Conservation (phyloP, 257 asterid species). For the Leonotis leonurus region DNA sequence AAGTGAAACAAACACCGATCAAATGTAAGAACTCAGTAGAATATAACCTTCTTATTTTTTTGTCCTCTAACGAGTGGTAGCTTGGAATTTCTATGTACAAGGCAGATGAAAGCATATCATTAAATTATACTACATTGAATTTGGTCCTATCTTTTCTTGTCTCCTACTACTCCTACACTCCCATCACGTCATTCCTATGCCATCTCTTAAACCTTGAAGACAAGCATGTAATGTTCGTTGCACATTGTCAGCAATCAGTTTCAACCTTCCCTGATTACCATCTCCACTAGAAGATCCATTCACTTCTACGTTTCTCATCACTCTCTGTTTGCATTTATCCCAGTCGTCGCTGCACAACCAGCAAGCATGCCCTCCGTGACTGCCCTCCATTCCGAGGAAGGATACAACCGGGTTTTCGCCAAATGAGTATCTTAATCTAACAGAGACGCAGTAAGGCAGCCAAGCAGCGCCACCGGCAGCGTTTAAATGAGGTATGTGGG, state of each 20-base stretch:
- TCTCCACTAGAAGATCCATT: slow-evolving; percentile 67
- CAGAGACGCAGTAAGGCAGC: slow-evolving; percentile 94
- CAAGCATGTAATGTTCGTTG: slow-evolving; percentile 70
- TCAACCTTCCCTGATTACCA: slow-evolving; percentile 75
- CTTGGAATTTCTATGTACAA: slow-evolving; percentile 9
- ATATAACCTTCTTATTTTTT: no score
- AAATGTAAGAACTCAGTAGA: background rate
- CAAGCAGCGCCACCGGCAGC: slow-evolving; percentile 99
- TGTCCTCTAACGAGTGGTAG: slow-evolving; percentile 1
- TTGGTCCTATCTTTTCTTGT: slow-evolving; percentile 4
- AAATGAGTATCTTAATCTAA: slow-evolving; percentile 68
- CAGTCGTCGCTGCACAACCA: slow-evolving; percentile 80
- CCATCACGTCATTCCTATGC: slow-evolving; percentile 30
- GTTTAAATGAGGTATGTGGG: slow-evolving; percentile 81
- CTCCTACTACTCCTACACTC: background rate
- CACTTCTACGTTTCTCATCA: slow-evolving; percentile 56
- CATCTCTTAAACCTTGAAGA: slow-evolving; percentile 89
- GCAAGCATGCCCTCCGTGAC: slow-evolving; percentile 99
- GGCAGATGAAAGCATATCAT: slow-evolving; percentile 7
- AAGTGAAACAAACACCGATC: background rate
- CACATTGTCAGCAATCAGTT: slow-evolving; percentile 78
- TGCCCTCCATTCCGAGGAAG: slow-evolving; percentile 95
- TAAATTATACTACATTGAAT: slow-evolving; percentile 15
- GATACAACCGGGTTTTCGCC: slow-evolving; percentile 65
- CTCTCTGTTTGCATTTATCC: slow-evolving; percentile 87